These are phyloP conservation scores for Suhomyces yuchorum DNA, from an alignment of 1,139 yeast genomes.

Conservation along the genomic window DNA sequence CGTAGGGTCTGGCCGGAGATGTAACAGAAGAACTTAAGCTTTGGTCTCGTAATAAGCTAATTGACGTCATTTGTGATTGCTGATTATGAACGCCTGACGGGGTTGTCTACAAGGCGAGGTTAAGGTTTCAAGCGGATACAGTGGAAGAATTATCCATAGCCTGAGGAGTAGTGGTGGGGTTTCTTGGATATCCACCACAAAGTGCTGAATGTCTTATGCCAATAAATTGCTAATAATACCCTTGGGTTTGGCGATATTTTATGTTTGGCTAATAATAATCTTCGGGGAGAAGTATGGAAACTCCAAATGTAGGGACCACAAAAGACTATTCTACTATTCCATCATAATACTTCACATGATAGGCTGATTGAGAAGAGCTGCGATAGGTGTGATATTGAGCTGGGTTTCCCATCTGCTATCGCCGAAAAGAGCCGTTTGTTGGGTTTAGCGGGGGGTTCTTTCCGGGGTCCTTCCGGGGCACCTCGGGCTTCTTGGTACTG, in stretches of 20 bases:
- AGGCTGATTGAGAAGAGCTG: neutral
- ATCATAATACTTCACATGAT: neutral
- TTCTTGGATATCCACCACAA: neutral
- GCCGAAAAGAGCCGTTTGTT: no score
- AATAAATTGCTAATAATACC: no score
- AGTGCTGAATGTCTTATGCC: neutral
- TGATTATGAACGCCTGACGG: neutral
- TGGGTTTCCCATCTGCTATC: no score
- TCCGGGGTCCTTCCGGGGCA: neutral
- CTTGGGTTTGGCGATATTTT: no score
- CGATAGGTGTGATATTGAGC: no score
- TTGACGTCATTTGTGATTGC: constrained; percentile 1
- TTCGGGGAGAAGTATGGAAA: neutral
- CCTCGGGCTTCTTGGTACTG: neutral
- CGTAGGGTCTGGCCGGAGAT: neutral
- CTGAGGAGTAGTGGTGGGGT: no score
- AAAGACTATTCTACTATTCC: neutral
- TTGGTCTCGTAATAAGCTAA: neutral
- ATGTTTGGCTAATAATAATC: neutral
- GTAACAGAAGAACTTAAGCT: neutral
- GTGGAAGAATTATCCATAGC: neutral
- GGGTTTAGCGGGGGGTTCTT: no score
- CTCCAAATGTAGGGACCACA: neutral
- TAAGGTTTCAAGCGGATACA: neutral
- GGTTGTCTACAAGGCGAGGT: neutral